A percentile compares a stretch with the other conserved stretches of the same genome.
Evolutionary conservation across 768 basidiomycete genomes (phyloP).

Genomic region (Phylloporus sp.): DNA sequence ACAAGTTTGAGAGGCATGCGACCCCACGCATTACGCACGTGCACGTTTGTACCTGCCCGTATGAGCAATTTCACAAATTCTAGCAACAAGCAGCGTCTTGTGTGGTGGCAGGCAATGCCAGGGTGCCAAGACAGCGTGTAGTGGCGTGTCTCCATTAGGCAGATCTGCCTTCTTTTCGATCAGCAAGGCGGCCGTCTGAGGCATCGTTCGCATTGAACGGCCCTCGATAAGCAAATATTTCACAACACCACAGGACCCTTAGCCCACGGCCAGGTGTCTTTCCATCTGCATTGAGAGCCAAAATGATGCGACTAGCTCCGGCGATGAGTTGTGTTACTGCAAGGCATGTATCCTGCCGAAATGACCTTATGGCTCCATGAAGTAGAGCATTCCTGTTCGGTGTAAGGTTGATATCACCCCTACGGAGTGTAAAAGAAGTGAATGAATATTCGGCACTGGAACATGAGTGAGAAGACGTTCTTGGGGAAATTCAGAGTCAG

Average conservation of each 20-base stretch:
- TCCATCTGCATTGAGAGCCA: background rate
- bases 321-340: background rate
- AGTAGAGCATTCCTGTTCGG: background rate
- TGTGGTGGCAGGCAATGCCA: background rate
- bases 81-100: background rate
- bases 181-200: background rate
- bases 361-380: background rate
- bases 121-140: background rate
- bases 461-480: background rate
- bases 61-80: background rate
- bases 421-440: background rate
- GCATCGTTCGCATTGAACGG: background rate
- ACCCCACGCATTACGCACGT: background rate
- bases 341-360: background rate
- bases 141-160: background rate
- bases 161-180: background rate
- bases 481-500: background rate
- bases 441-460: background rate
- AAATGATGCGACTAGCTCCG: background rate
- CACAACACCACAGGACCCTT: background rate
- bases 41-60: background rate
- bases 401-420: background rate
- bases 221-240: background rate
- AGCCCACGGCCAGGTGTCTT: background rate
- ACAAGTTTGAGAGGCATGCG: background rate